phyloP scores from a whole-genome alignment of 169 alveolate species.

The Plasmodium vinckei region DNA sequence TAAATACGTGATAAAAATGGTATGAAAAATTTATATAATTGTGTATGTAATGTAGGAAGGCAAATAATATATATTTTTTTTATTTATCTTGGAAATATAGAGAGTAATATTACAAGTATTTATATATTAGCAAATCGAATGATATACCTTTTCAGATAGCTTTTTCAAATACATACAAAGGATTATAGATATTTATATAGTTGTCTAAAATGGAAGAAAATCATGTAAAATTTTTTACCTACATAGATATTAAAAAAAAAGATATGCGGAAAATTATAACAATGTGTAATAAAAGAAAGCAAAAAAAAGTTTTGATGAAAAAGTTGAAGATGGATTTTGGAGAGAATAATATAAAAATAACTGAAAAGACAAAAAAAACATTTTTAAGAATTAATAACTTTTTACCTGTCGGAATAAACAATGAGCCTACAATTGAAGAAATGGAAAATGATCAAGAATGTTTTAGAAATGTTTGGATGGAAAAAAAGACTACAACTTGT shows the following conservation, averaged over 20 bases:
- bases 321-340: conserved; percentile 27
- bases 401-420: conserved; percentile 42
- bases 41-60: too few relatives aligned
- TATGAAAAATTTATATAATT: too few relatives aligned
- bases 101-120: too few relatives aligned
- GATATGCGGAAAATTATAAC: conserved; percentile 61
- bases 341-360: not conserved
- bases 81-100: too few relatives aligned
- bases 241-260: conserved; percentile 26
- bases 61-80: too few relatives aligned
- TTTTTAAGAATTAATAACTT: conserved; percentile 16
- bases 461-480: not conserved
- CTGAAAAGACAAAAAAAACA: not conserved
- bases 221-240: not conserved
- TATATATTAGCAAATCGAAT: too few relatives aligned
- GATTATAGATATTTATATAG: too few relatives aligned
- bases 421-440: not conserved
- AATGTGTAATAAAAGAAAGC: conserved; percentile 26
- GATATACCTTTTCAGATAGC: too few relatives aligned
- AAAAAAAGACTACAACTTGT: not conserved
- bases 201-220: not conserved
- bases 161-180: too few relatives aligned
- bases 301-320: conserved; percentile 12
- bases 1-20: too few relatives aligned
- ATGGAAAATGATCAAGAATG: not conserved